Base-by-base conservation (phyloP, 352 stramenopile species). In the Pythium aquatile region DNA sequence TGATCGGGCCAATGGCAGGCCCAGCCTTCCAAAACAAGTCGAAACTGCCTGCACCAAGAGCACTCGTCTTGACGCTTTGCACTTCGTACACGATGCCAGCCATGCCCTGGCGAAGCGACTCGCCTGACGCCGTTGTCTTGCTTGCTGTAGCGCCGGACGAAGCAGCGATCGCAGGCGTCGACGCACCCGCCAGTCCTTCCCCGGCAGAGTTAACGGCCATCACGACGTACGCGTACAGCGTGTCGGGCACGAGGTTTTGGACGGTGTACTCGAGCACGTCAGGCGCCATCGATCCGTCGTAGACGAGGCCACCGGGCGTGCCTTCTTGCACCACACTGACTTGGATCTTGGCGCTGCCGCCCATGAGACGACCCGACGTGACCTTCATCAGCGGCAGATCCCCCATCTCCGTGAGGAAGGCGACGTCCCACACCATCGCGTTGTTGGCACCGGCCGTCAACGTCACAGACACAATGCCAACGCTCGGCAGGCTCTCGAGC, bases 1-100 rank as follows among this genome's bases (percentile, higher is more conserved):
- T 47, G 37, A 94, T 87, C 1, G 72, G 61, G 8, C 68, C 71
- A 5, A 89, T 81, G 0, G 69, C 40, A 16, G 72, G 52, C 1
- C 70, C 62, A 3, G 59, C 63, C 29, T 71, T 70, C 71, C 80
- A 88, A 3, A 58, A 67, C 13, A 96, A 53, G 8, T 73, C 82
- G 58, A 96, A 92, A 5, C 65, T 68, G 5, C 60, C 84, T 0
- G 71, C 20, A 0, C 51, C 73, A 1, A 88, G 48, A 6, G 55
- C 63, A 9, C 24, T 78, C 0, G 89, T 90, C 24, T 69, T 81
- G 14, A 99, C 75, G 16, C 81, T 96, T 75, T 99, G 97, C 35
- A 98, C 91, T 76, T 99, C 97, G 58, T 97, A 97, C 26, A 99
- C 93, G 33, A 97, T 81, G 4, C 96, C 95, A 13, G 95, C 88